Conservation (phyloP, 805 yeast genomes). For the Millerago galiae region DNA sequence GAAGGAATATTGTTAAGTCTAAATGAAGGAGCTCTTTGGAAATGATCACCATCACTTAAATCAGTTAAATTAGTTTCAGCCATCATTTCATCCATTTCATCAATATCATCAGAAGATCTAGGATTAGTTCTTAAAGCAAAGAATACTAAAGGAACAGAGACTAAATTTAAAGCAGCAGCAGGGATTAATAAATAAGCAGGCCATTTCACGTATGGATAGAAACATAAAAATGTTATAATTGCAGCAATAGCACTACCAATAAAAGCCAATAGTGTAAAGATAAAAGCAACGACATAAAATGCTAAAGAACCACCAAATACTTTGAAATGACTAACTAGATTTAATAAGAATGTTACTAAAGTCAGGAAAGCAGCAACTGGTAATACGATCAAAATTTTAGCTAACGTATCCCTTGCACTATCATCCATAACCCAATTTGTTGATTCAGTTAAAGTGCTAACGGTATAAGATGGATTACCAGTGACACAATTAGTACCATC, state of each 20-base stretch:
- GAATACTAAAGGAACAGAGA: slow-evolving; percentile 44
- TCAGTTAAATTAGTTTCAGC: slow-evolving; percentile 17
- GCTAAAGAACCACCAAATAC: slow-evolving; percentile 21
- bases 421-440: slow-evolving; percentile 44
- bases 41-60: slow-evolving; percentile 18
- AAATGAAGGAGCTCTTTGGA: slow-evolving; percentile 11
- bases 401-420: slow-evolving; percentile 43
- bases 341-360: slow-evolving; percentile 36
- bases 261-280: slow-evolving; percentile 44
- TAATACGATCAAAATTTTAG: slow-evolving; percentile 47
- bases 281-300: slow-evolving; percentile 37
- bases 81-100: slow-evolving; percentile 7
- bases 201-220: slow-evolving; percentile 64
- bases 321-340: slow-evolving; percentile 28
- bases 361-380: slow-evolving; percentile 67
- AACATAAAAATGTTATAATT: slow-evolving; percentile 48
- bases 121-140: slow-evolving; percentile 27
- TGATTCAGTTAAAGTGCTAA: slow-evolving; percentile 26
- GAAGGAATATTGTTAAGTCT: slow-evolving; percentile 11
- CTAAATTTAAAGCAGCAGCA: slow-evolving; percentile 50
- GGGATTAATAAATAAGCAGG: slow-evolving; percentile 69
- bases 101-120: slow-evolving; percentile 10
- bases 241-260: slow-evolving; percentile 48
- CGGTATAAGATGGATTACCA: slow-evolving; percentile 34
- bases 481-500: slow-evolving; percentile 34